phyloP scores from a whole-genome alignment of 805 yeast species.

The Metschnikowia drakensbergensis region DNA sequence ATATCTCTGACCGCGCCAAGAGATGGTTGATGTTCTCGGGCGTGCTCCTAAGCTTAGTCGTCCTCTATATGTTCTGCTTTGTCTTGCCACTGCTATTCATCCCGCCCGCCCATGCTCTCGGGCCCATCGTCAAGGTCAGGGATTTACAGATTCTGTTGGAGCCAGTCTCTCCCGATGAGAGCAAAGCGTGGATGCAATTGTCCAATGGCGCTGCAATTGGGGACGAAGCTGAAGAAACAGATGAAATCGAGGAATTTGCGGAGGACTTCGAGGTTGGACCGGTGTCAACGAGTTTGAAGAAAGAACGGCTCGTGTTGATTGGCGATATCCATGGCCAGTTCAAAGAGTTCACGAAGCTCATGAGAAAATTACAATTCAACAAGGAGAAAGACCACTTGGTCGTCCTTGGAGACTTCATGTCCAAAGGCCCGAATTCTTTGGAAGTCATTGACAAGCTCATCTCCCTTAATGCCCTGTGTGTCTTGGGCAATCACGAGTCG shows the following conservation, averaged over 20 bases:
- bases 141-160: conserved; percentile 23
- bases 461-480: conserved; percentile 59
- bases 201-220: not conserved
- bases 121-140: conserved; percentile 24
- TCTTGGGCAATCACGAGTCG: conserved; percentile 87
- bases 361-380: conserved; percentile 48
- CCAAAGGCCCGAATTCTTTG: conserved; percentile 77
- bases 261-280: not conserved
- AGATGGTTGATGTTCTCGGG: conserved; percentile 7
- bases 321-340: conserved; percentile 90
- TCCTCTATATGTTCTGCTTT: conserved; percentile 30
- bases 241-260: not conserved
- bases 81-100: conserved; percentile 32
- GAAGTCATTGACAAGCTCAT: conserved; percentile 58
- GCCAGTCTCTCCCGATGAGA: conserved; percentile 19
- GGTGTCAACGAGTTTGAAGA: conserved; percentile 8
- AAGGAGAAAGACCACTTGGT: conserved; percentile 54
- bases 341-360: conserved; percentile 48
- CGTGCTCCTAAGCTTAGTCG: conserved; percentile 8
- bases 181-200: not conserved
- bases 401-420: conserved; percentile 77
- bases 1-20: conserved; percentile 6
- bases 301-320: conserved; percentile 56
- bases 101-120: conserved; percentile 29
- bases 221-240: conserved; percentile 1